Base-by-base conservation (phyloP, 306 rosid species). In the Herpetospermum pedunculosum region DNA sequence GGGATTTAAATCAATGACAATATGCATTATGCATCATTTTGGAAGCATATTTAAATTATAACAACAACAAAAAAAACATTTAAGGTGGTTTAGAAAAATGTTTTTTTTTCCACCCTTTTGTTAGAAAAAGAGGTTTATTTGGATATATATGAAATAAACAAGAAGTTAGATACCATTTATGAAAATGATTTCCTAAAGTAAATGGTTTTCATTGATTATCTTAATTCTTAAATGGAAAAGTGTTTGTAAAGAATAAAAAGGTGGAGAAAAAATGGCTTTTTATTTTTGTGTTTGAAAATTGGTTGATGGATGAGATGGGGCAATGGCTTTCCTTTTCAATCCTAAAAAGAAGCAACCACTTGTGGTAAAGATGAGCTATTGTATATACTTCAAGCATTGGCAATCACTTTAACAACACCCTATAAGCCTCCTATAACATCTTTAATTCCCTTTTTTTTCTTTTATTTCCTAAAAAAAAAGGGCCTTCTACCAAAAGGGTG, bases 301-400 rank as follows among this genome's bases (percentile, higher is more conserved):
- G 5, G 5, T 34, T 34, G 44, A 29, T 60, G 7, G 13, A 59
- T 75, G 14, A 44, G 15, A 28, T 62, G 70, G 70, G 40, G 4
- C 72, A 37, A 62, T 18, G 70, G 3, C 48, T 60, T 44, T 44
- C 71, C 30, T 58, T 75, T 60, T 57, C 71, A 38, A n/a, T 38
- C 77, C 77, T 44, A n/a, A 54, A 75, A 75, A 75, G 71, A 75
- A 57, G 58, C 18, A 75, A 75, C 46, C 59, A 71, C 59, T 46
- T 71, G 43, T 71, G 60, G 46, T 47, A 29, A 68, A 41, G 73
- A 43, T 68, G 37, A 41, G 19, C 10, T 14, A 68, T 32, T 14
- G 47, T 34, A 43, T 68, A 68, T 68, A 68, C 54, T 68, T 68
- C 54, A 68, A 41, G 38, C 53, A 35, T 72, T 72, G 44, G 34